Percentiles rank a stretch among this genome's conserved stretches.
Evolutionary conservation across 2,329 filamentous ascomycete species (phyloP).

Genomic region (Macrophomina pseudophaseolina): DNA sequence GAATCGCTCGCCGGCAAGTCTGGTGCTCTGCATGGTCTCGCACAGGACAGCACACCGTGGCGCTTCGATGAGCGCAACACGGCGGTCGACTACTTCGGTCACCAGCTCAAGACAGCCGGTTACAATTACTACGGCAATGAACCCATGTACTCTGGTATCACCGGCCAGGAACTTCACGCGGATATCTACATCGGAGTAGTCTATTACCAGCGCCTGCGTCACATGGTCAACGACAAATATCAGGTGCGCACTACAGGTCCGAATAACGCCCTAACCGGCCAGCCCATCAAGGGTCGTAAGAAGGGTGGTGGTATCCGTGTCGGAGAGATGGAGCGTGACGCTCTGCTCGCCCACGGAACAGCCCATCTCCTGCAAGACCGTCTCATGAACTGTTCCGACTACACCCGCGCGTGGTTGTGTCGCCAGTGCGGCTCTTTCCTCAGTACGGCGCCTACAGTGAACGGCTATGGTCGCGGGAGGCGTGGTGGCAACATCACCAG

Average conservation of each 20-base stretch:
- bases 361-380: slow-evolving; percentile 95
- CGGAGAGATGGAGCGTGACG: slow-evolving; percentile 98
- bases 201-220: slow-evolving; percentile 95
- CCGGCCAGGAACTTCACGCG: slow-evolving; percentile 87
- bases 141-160: slow-evolving; percentile 97
- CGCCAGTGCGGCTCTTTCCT: slow-evolving; percentile 88
- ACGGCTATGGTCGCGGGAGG: slow-evolving; percentile 61
- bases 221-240: slow-evolving; percentile 99
- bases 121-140: slow-evolving; percentile 99
- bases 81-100: slow-evolving; percentile 91
- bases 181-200: slow-evolving; percentile 98
- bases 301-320: slow-evolving; percentile 98
- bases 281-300: slow-evolving; percentile 96
- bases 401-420: slow-evolving; percentile 88
- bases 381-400: slow-evolving; percentile 96
- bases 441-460: slow-evolving; percentile 78
- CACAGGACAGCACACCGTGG: slow-evolving; percentile 95
- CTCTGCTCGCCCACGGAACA: slow-evolving; percentile 90
- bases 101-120: slow-evolving; percentile 91
- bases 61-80: slow-evolving; percentile 91
- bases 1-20: slow-evolving; percentile 96
- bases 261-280: slow-evolving; percentile 86
- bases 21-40: slow-evolving; percentile 90
- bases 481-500: slow-evolving; percentile 67
- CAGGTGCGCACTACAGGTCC: slow-evolving; percentile 96